Base-by-base conservation (phyloP, 2,329 filamentous ascomycete genomes). In the Ascomycota sp. region DNA sequence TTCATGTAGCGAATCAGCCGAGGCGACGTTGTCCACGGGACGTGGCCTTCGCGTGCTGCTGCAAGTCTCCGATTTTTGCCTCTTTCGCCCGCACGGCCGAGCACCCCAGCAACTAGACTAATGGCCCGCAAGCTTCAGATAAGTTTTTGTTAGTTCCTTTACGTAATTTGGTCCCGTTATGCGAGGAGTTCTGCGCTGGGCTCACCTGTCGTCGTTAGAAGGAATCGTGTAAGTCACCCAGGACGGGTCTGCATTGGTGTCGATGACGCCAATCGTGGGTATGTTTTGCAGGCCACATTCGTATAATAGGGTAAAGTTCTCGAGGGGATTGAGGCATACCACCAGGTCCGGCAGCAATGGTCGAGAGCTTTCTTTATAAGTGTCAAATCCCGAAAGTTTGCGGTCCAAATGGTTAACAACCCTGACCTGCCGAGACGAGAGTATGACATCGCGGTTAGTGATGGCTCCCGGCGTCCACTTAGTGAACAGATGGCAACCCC, bases 151-250 rank as follows among this genome's bases (percentile, higher is more conserved):
- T 6, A 11, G 6, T 28, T n/a, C n/a, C n/a, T n/a, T n/a, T n/a
- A n/a, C n/a, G n/a, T n/a, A n/a, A n/a, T n/a, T n/a, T n/a, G n/a
- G n/a, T n/a, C n/a, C n/a, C n/a, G n/a, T n/a, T n/a, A n/a, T n/a
- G n/a, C n/a, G n/a, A n/a, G n/a, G n/a, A n/a, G n/a, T n/a, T n/a
- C n/a, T n/a, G n/a, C n/a, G n/a, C n/a, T n/a, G n/a, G 31, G 51
- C 63, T 48, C 53, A 81, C 76, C 76, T 83, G 63, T 98, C 89
- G 50, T 98, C 89, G 53, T 98, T 98, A 33, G 82, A 82, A 2
- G 89, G 89, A 44, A 98, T 93, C 10, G 80, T 79, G 51, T 98
- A 98, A 4, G 89, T 95, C 33, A 95, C 83, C 71, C 80, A 86
- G 0, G 81, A 81, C 1, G 89, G 81, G 54, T 95, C 79, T 2